Evolutionary conservation across 2,329 filamentous ascomycete species (phyloP).

Genomic region (Endoconidiophora laricicola): DNA sequence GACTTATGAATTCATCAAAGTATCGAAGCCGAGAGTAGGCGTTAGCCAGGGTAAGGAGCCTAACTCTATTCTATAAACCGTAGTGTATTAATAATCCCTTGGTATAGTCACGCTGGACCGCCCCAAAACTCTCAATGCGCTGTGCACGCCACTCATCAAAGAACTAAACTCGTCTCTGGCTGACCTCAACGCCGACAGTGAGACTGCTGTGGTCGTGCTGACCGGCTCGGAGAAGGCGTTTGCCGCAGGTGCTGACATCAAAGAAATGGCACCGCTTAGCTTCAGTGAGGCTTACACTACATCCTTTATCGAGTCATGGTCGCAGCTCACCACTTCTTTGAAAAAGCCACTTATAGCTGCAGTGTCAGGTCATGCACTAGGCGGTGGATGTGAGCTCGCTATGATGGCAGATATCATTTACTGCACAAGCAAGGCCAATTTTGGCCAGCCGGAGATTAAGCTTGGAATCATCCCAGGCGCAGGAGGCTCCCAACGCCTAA

Average conservation of each 20-base stretch:
- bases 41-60: slow-evolving; percentile 60
- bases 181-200: slow-evolving; percentile 51
- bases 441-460: slow-evolving; percentile 95
- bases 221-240: slow-evolving; percentile 85
- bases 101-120: slow-evolving; percentile 72
- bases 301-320: slow-evolving; percentile 95
- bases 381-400: slow-evolving; percentile 88
- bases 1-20: slow-evolving; percentile 65
- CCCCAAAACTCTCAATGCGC: slow-evolving; percentile 87
- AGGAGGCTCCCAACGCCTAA: slow-evolving; percentile 78
- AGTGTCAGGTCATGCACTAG: slow-evolving; percentile 85
- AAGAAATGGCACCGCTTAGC: slow-evolving; percentile 89
- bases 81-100: slow-evolving; percentile 1
- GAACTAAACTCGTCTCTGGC: slow-evolving; percentile 72
- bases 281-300: slow-evolving; percentile 76
- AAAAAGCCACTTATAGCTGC: slow-evolving; percentile 92
- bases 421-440: slow-evolving; percentile 70
- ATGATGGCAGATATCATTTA: slow-evolving; percentile 97
- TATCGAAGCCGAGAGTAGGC: slow-evolving; percentile 69
- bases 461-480: slow-evolving; percentile 83
- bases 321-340: slow-evolving; percentile 61
- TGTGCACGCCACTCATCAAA: slow-evolving; percentile 75
- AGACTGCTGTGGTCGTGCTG: slow-evolving; percentile 61
- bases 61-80: not conserved
- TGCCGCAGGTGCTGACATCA: slow-evolving; percentile 93